phyloP scores from a whole-genome alignment of 805 yeast genomes.

The Saccharomycopsis guyanensis region DNA sequence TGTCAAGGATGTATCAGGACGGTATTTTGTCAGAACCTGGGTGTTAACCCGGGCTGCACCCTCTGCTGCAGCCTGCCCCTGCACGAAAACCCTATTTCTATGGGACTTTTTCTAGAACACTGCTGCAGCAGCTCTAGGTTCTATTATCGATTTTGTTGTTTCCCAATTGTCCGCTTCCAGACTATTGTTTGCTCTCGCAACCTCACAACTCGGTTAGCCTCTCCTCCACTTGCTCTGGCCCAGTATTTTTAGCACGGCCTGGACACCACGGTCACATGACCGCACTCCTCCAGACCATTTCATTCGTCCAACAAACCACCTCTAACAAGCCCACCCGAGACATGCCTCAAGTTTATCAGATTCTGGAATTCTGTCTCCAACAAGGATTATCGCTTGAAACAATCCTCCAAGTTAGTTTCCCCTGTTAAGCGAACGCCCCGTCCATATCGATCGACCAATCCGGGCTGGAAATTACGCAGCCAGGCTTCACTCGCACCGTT shows the following conservation, averaged over 20 bases:
- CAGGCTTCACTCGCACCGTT: no score
- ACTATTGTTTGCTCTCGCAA: no score
- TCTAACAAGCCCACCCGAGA: not conserved
- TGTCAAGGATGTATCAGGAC: not conserved
- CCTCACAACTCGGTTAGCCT: no score
- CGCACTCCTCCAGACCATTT: no score
- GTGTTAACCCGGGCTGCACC: not conserved
- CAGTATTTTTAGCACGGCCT: no score
- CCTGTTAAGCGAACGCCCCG: no score
- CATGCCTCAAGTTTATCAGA: not conserved
- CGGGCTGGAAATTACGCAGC: no score
- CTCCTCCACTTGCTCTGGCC: no score
- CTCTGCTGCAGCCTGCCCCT: slow-evolving; percentile 1
- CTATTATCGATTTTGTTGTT: not conserved
- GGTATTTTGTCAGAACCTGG: not conserved
- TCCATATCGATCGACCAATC: no score
- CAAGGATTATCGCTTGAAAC: not conserved
- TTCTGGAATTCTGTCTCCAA: not conserved
- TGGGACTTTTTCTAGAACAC: not conserved
- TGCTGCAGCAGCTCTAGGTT: not conserved
- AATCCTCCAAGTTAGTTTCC: not conserved
- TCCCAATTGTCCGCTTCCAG: not conserved
- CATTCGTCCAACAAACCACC: no score
- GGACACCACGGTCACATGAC: no score
- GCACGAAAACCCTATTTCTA: slow-evolving; percentile 1